Evolutionary conservation across 2,329 filamentous ascomycete species (phyloP).

Genomic region (Sporothrix euskadiensis): DNA sequence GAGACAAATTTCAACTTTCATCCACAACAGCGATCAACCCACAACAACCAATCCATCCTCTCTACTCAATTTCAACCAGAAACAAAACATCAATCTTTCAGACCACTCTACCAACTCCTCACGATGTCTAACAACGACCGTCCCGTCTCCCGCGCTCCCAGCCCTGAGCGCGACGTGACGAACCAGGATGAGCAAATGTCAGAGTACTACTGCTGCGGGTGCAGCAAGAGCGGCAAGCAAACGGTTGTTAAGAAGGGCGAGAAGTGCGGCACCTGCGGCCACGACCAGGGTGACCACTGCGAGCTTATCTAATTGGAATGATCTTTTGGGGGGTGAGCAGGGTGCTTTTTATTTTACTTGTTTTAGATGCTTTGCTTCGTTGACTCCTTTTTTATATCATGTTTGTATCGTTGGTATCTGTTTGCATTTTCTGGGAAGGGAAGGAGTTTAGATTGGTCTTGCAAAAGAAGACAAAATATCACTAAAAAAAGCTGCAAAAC

Average conservation of each 20-base stretch:
- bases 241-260: not conserved
- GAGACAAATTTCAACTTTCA: not conserved
- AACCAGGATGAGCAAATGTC: not conserved
- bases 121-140: not conserved
- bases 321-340: not conserved
- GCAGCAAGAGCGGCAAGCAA: not conserved
- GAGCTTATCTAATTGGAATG: not conserved
- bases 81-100: not conserved
- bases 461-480: not conserved
- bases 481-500: not conserved
- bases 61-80: not conserved
- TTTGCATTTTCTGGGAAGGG: not conserved
- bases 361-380: not conserved
- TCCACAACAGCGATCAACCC: not conserved
- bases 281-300: not conserved
- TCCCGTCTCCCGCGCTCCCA: not conserved
- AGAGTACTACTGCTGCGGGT: slow-evolving; percentile 1
- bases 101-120: not conserved
- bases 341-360: not conserved
- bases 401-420: not conserved
- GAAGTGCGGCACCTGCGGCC: not conserved
- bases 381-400: not conserved
- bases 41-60: not conserved
- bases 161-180: not conserved
- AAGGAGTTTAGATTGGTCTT: not conserved